Evolutionary conservation across 768 basidiomycete species (phyloP), one percentile per base, ranked within the genome.

Genomic region (Kwoniella dejecticola): DNA sequence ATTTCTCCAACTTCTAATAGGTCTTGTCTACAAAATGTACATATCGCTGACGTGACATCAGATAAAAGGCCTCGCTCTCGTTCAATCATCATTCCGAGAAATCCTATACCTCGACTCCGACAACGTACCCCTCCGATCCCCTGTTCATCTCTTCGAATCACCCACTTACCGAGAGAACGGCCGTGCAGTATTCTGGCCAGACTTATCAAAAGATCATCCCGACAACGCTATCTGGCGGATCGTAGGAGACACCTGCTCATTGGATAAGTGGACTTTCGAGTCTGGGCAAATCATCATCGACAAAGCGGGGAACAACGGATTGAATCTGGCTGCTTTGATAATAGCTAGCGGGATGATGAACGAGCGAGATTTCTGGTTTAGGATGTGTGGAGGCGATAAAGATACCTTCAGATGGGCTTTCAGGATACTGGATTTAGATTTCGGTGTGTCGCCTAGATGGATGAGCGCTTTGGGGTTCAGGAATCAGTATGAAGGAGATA

Each of bases 201-300:
- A 82, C 63, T 63, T 81, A 36, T 80, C 77, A 42, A 81, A 80
- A 57, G 81, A 81, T 57, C 76, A 80, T 44, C 78, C 79, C 15
- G 73, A 77, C 31, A 82, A 82, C 62, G 78, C 81, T 17, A 78
- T 82, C 60, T 82, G 80, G 78, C 70, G 81, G 19, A 40, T 80
- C 29, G 59, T 81, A 21, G 79, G 77, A 10, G 68, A 76, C 21
- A 57, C 64, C 8, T 82, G 81, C 57, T 58, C 68, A 11, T 69
- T 79, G 15, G 55, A 73, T 24, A 53, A 77, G 21, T 82, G 78
- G 78, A 80, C 81, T 26, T 71, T 81, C 57, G 82, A 82, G 41
- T 64, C 63, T 45, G 79, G 79, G 36, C 79, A 80, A 64, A 78
- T 82, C 23, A 66, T 82, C 29, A 77, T 82, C 52, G 74, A 80